A percentile compares a stretch with the other conserved stretches of the same genome.
Conservation (phyloP, 2,329 filamentous ascomycete genomes). For the Exophiala dermatitidis region DNA sequence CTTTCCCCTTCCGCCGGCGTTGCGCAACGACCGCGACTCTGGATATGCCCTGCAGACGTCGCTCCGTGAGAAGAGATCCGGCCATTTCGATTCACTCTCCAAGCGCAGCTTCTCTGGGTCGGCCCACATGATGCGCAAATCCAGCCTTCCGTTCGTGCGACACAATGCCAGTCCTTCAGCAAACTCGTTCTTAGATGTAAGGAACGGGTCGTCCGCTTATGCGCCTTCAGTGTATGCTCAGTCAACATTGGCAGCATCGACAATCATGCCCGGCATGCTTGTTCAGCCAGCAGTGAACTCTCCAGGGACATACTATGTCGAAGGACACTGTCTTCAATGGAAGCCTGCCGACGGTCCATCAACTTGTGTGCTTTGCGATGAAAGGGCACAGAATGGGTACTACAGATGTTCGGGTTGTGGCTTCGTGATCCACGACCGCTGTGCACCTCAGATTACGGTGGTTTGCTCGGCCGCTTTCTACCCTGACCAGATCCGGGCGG, state of each 20-base stretch:
- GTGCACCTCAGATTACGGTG: constrained; percentile 53
- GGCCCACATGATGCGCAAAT: constrained; percentile 39
- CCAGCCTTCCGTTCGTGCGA: constrained; percentile 65
- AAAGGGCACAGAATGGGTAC: constrained; percentile 53
- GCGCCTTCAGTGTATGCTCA: constrained; percentile 46
- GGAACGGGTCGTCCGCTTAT: constrained; percentile 39
- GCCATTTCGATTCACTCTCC: constrained; percentile 76
- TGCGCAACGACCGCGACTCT: constrained; percentile 66
- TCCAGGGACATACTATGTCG: constrained; percentile 40
- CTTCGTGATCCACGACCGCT: constrained; percentile 51
- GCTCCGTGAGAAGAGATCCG: constrained; percentile 86
- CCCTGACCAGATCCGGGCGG: constrained; percentile 59
- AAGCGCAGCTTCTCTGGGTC: constrained; percentile 78
- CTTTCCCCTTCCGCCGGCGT: constrained; percentile 72
- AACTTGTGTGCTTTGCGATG: constrained; percentile 44
- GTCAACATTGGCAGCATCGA: constrained; percentile 45
- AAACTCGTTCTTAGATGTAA: constrained; percentile 38
- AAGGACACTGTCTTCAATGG: constrained; percentile 44
- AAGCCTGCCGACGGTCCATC: constrained; percentile 39
- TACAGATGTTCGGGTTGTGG: constrained; percentile 45
- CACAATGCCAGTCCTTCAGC: constrained; percentile 47
- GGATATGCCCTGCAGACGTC: constrained; percentile 81
- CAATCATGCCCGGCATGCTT: constrained; percentile 41
- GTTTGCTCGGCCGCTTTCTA: constrained; percentile 61
- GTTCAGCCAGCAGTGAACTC: constrained; percentile 35